Percentiles rank a stretch among this genome's conserved stretches.
These are phyloP conservation scores for Protomyces lactucae-debilis DNA, from an alignment of 1,139 yeast species.

Conservation along the genomic window DNA sequence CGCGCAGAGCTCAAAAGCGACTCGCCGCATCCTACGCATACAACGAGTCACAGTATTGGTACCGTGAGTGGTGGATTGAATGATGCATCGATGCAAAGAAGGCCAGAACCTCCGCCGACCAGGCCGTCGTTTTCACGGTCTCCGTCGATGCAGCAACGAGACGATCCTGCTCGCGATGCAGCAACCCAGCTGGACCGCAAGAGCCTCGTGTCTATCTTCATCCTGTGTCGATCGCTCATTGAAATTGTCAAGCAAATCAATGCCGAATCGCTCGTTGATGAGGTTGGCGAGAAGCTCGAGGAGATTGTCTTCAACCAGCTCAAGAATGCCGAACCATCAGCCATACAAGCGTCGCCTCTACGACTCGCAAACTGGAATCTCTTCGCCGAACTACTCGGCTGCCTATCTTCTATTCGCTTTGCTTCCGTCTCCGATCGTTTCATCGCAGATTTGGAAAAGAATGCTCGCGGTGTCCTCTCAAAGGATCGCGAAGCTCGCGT, in stretches of 20 bases:
- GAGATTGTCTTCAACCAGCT: slow-evolving; percentile 90
- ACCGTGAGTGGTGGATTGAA: slow-evolving; percentile 1
- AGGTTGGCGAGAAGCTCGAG: slow-evolving; percentile 76
- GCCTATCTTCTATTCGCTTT: slow-evolving; percentile 80
- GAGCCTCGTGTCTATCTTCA: slow-evolving; percentile 78
- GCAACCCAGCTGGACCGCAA: slow-evolving; percentile 52
- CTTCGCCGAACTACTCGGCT: slow-evolving; percentile 82
- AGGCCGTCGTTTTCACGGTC: slow-evolving; percentile 13
- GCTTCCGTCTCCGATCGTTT: slow-evolving; percentile 87
- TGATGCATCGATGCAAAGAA: slow-evolving; percentile 2
- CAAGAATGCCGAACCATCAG: slow-evolving; percentile 75
- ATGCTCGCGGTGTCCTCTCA: slow-evolving; percentile 41
- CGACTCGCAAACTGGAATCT: slow-evolving; percentile 92
- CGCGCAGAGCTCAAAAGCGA: slow-evolving; percentile 77
- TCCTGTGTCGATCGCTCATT: slow-evolving; percentile 85
- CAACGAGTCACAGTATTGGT: slow-evolving; percentile 38
- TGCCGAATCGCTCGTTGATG: slow-evolving; percentile 65
- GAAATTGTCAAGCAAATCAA: slow-evolving; percentile 90
- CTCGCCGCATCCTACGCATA: slow-evolving; percentile 55
- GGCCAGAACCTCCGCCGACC: slow-evolving; percentile 6
- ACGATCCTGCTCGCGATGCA: slow-evolving; percentile 11
- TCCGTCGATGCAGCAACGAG: slow-evolving; percentile 5
- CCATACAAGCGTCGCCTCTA: slow-evolving; percentile 61
- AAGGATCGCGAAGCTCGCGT: slow-evolving; percentile 66
- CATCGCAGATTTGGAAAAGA: slow-evolving; percentile 81